Conservation (phyloP, 177 flowering plant species). For the Tripterygium wilfordii region DNA sequence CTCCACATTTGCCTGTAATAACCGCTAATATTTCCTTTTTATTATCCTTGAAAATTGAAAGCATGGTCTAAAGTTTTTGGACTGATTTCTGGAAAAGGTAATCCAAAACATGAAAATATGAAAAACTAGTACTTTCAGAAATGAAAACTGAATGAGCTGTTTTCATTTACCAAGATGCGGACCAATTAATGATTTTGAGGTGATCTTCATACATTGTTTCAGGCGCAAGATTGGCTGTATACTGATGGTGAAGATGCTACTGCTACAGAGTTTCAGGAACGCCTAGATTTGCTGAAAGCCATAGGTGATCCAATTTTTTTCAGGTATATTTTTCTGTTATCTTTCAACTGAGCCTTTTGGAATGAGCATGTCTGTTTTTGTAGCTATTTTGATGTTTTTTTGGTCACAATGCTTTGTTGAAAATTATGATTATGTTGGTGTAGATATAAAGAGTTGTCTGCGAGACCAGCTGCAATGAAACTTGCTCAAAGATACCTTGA, state of each 20-base stretch:
- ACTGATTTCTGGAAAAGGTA: too few species aligned
- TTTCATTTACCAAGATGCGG: too few species aligned
- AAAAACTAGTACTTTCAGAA: too few species aligned
- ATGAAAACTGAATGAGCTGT: too few species aligned
- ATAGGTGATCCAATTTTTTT: conserved; percentile 89
- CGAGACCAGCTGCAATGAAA: conserved; percentile 69
- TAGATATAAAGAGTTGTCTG: conserved; percentile 80
- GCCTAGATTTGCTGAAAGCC: conserved; percentile 59
- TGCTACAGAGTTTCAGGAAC: conserved; percentile 71
- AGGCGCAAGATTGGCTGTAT: conserved; percentile 98
- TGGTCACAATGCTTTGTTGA: background rate
- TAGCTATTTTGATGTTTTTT: too few species aligned
- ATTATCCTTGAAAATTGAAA: too few species aligned
- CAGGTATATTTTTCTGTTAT: conserved; percentile 35
- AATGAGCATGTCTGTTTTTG: background rate
- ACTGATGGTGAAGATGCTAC: conserved; percentile 97
- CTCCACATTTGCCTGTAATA: too few species aligned
- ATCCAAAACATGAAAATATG: too few species aligned
- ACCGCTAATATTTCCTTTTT: too few species aligned
- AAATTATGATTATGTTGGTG: conserved; percentile 1
- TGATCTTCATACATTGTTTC: too few species aligned
- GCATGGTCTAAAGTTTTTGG: too few species aligned
- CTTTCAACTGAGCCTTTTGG: conserved; percentile 2
- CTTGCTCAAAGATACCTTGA: conserved; percentile 52
- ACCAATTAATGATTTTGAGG: too few species aligned